phyloP scores from a whole-genome alignment of 129 eudicot species.

The Helianthus tuberosus region DNA sequence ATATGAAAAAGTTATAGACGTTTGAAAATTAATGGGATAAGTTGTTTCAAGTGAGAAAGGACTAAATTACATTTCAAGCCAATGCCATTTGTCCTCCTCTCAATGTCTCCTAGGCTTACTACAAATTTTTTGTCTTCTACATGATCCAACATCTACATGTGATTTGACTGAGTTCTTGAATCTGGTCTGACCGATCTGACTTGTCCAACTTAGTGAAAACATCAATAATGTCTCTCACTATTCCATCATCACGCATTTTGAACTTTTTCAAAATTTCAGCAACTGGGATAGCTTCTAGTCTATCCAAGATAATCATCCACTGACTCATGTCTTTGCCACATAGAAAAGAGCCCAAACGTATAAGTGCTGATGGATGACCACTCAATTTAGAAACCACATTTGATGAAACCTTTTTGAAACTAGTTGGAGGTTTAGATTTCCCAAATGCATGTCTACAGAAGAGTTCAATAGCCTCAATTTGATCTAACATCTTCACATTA shows the following conservation, averaged over 20 bases:
- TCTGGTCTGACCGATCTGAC: too few species aligned
- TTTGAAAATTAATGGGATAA: too few species aligned
- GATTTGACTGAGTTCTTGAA: too few species aligned
- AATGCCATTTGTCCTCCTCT: too few species aligned
- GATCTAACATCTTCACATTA: conserved; percentile 2
- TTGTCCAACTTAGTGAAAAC: too few species aligned
- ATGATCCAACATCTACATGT: too few species aligned
- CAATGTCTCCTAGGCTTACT: too few species aligned
- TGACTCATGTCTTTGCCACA: neutral
- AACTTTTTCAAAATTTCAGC: neutral
- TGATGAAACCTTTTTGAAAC: neutral
- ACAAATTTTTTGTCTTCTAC: too few species aligned
- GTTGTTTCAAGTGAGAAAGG: too few species aligned
- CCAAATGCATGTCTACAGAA: conserved; percentile 28
- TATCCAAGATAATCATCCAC: neutral
- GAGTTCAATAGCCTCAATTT: conserved; percentile 1
- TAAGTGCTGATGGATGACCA: conserved; percentile 17
- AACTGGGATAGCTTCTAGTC: neutral
- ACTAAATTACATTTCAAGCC: too few species aligned
- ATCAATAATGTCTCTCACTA: neutral
- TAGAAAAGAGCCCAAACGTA: conserved; percentile 15
- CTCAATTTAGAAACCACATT: conserved; percentile 7
- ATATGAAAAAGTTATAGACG: too few species aligned
- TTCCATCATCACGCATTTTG: neutral
- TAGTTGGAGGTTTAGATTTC: neutral